Evolutionary conservation across 495 filamentous ascomycete genomes (phyloP).

Genomic region (Penicillium waksmanii): DNA sequence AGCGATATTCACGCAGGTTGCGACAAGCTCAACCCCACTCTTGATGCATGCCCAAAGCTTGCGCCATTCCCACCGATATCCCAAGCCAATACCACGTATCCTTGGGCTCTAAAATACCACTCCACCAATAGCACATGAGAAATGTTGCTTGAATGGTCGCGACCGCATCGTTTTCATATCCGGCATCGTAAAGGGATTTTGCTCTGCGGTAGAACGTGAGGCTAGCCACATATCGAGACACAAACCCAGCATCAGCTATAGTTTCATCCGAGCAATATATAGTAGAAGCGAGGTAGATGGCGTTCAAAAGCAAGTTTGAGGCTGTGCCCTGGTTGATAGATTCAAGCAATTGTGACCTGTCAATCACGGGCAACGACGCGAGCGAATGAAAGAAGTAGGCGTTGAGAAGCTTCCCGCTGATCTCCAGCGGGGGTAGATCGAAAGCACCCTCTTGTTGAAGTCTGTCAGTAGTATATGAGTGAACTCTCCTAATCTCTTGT

Average conservation of each 20-base stretch:
- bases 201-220: slow-evolving; percentile 29
- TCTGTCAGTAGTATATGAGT: background rate
- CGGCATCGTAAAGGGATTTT: slow-evolving; percentile 30
- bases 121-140: slow-evolving; percentile 30
- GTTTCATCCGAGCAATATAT: slow-evolving; percentile 18
- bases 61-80: slow-evolving; percentile 23
- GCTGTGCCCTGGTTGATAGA: slow-evolving; percentile 2
- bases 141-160: slow-evolving; percentile 24
- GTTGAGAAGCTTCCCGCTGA: slow-evolving; percentile 12
- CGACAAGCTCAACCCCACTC: slow-evolving; percentile 15
- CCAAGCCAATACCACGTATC: slow-evolving; percentile 33
- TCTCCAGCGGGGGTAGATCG: slow-evolving; percentile 17
- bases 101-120: slow-evolving; percentile 24
- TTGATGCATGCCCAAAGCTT: slow-evolving; percentile 30
- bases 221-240: slow-evolving; percentile 26
- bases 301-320: slow-evolving; percentile 22
- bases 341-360: slow-evolving; percentile 11
- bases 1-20: background rate
- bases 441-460: slow-evolving; percentile 16
- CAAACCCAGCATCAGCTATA: slow-evolving; percentile 25
- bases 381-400: slow-evolving; percentile 18
- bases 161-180: slow-evolving; percentile 29
- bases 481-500: background rate
- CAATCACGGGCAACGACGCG: slow-evolving; percentile 20
- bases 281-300: slow-evolving; percentile 20